These are phyloP conservation scores for Boletus edulis DNA, from an alignment of 768 basidiomycete genomes.

Conservation along the genomic window DNA sequence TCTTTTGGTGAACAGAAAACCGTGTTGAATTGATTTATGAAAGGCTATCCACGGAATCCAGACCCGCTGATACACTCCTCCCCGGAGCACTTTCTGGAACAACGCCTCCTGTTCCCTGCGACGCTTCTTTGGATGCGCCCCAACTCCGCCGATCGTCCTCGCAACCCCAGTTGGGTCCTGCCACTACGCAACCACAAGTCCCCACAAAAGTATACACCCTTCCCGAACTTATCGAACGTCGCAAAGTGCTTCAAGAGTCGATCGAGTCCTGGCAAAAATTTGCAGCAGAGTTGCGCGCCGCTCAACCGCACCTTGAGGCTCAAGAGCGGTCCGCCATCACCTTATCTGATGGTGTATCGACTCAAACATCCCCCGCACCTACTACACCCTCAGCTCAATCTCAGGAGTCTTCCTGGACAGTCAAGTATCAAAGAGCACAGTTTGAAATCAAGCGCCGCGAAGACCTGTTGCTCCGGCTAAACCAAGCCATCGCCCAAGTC, in stretches of 20 bases:
- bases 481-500: slow-evolving; percentile 27
- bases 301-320: slow-evolving; percentile 12
- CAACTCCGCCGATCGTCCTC: slow-evolving; percentile 31
- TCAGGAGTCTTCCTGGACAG: slow-evolving; percentile 20
- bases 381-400: not conserved
- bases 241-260: slow-evolving; percentile 25
- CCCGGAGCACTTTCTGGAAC: slow-evolving; percentile 3
- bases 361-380: not conserved
- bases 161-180: slow-evolving; percentile 25
- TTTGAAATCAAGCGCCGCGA: slow-evolving; percentile 32
- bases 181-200: slow-evolving; percentile 8
- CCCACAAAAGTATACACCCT: slow-evolving; percentile 23
- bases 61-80: not conserved
- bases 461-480: slow-evolving; percentile 25
- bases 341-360: not conserved
- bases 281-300: slow-evolving; percentile 16
- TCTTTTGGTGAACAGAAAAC: slow-evolving; percentile 3
- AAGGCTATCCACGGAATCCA: slow-evolving; percentile 11
- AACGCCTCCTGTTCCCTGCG: not conserved
- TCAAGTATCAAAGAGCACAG: slow-evolving; percentile 23
- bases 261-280: slow-evolving; percentile 24
- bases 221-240: slow-evolving; percentile 25
- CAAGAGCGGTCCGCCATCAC: not conserved
- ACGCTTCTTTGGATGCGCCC: slow-evolving; percentile 8
- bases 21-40: slow-evolving; percentile 6